Percentiles rank a stretch among this genome's conserved stretches.
These are phyloP conservation scores for Coniochaeta sp. DNA, from an alignment of 2,329 filamentous ascomycete species.

Conservation along the genomic window DNA sequence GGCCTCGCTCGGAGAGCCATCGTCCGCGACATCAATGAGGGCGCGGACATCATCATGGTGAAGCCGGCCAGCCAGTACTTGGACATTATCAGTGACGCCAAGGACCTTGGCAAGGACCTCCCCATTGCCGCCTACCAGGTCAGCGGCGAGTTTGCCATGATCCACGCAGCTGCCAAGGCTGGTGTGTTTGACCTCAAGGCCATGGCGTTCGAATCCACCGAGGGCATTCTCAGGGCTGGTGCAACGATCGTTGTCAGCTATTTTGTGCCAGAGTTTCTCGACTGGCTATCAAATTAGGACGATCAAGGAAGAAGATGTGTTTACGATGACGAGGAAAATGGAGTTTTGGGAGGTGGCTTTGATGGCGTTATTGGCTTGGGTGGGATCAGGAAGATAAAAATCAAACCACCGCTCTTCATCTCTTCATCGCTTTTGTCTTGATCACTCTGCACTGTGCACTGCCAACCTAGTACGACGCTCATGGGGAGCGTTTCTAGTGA, in stretches of 20 bases:
- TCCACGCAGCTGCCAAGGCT: conserved; percentile 89
- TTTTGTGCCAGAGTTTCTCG: conserved; percentile 76
- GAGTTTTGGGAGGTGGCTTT: not conserved
- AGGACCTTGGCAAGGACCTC: conserved; percentile 85
- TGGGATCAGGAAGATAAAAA: not conserved
- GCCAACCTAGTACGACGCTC: not conserved
- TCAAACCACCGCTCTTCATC: not conserved
- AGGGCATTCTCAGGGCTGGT: conserved; percentile 87
- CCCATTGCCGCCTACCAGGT: conserved; percentile 96
- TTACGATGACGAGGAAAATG: not conserved
- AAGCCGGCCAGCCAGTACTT: conserved; percentile 95
- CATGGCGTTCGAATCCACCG: conserved; percentile 91
- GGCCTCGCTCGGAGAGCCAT: conserved; percentile 90
- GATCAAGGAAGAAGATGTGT: not conserved
- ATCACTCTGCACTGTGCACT: not conserved
- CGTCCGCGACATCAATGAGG: conserved; percentile 80
- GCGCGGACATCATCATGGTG: conserved; percentile 98
- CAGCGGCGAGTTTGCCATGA: conserved; percentile 95
- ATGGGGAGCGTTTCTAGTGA: not conserved
- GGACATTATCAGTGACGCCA: conserved; percentile 96
- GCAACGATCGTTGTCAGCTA: conserved; percentile 92
- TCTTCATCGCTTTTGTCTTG: not conserved
- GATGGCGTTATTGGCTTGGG: not conserved
- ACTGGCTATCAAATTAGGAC: conserved; percentile 51
- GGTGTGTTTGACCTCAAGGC: conserved; percentile 92